These are phyloP conservation scores for Termitomyces sp. DNA, from an alignment of 768 basidiomycete species.

Conservation along the genomic window DNA sequence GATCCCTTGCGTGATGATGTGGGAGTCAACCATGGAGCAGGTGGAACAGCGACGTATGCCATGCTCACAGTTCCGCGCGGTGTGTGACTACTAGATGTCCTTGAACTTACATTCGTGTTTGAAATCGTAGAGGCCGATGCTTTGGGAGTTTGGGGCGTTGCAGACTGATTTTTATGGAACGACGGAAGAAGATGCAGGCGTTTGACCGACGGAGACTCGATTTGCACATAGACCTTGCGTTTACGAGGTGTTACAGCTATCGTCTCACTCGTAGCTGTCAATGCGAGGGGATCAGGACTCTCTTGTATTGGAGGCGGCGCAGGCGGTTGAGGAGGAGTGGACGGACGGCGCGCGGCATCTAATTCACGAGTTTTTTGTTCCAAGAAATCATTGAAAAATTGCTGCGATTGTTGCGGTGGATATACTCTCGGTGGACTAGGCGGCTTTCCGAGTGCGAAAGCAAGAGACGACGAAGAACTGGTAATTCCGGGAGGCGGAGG, in stretches of 20 bases:
- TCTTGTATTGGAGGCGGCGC: constrained; percentile 22
- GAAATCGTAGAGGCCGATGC: constrained; percentile 11
- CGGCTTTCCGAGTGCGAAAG: constrained; percentile 56
- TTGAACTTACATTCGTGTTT: not conserved
- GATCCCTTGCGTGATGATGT: constrained; percentile 28
- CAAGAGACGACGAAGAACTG: constrained; percentile 69
- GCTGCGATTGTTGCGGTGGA: constrained; percentile 50
- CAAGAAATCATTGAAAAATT: constrained; percentile 66
- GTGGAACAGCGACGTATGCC: constrained; percentile 42
- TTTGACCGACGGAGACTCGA: constrained; percentile 61
- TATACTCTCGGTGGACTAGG: constrained; percentile 27
- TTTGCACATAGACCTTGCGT: constrained; percentile 55
- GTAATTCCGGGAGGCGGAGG: constrained; percentile 62
- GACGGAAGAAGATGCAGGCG: constrained; percentile 36
- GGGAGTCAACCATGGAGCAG: constrained; percentile 41
- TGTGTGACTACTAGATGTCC: constrained; percentile 19
- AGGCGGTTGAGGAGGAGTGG: constrained; percentile 17
- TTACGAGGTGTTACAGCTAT: constrained; percentile 56
- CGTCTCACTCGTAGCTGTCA: constrained; percentile 23
- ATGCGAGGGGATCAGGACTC: constrained; percentile 55
- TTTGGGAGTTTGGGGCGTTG: constrained; percentile 24
- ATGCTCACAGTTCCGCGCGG: constrained; percentile 30
- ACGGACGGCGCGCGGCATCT: constrained; percentile 16
- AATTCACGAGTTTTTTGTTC: constrained; percentile 47
- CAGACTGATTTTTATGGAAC: constrained; percentile 11